A percentile compares a stretch with the other conserved stretches of the same genome.
Evolutionary conservation across 108 stramenopile genomes (phyloP).

Genomic region (Fragilaria radians): DNA sequence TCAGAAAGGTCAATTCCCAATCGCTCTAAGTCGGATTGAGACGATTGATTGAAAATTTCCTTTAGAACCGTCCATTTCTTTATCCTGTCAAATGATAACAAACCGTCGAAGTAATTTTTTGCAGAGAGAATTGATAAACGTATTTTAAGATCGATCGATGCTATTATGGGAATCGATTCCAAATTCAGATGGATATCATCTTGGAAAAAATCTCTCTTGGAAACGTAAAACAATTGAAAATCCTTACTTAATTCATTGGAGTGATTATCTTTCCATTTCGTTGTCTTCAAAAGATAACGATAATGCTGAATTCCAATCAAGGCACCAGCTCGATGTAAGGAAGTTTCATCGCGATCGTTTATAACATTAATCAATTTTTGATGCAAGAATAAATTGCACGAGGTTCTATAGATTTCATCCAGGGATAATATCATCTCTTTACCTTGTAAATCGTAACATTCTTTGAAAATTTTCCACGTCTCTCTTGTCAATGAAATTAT

Average conservation of each 20-base stretch:
- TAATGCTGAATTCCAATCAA: constrained; percentile 1
- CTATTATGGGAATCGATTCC: background rate
- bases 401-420: background rate
- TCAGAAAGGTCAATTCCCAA: background rate
- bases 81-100: background rate
- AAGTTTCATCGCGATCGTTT: background rate
- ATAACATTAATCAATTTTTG: background rate
- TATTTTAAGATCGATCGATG: background rate
- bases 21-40: background rate
- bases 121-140: background rate
- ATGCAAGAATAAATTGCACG: background rate
- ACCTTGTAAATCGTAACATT: too few species aligned
- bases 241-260: background rate
- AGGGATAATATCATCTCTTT: background rate
- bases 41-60: background rate
- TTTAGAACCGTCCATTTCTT: background rate
- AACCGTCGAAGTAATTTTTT: background rate
- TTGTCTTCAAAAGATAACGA: background rate
- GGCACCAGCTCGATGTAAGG: background rate
- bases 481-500: background rate
- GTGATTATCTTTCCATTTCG: background rate
- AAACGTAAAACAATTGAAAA: background rate
- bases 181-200: background rate
- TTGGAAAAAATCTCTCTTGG: background rate
- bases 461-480: too few species aligned